A percentile compares a stretch with the other conserved stretches of the same genome.
Evolutionary conservation across 805 yeast genomes (phyloP).

Genomic region (Phaffomyces antillensis): DNA sequence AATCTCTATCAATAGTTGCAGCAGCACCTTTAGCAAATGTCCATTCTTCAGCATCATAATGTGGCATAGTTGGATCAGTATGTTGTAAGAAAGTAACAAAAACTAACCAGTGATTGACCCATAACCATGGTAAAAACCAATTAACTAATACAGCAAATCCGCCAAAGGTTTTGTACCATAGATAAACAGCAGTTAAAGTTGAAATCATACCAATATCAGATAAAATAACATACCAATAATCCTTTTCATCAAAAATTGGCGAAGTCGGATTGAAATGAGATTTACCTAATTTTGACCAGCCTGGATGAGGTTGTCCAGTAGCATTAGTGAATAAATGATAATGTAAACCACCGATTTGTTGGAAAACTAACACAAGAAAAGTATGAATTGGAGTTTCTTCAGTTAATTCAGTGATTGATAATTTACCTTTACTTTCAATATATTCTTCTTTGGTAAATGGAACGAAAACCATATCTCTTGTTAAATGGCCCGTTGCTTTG

Average conservation of each 20-base stretch:
- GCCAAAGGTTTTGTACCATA: slow-evolving; percentile 44
- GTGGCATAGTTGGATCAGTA: slow-evolving; percentile 54
- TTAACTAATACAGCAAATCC: slow-evolving; percentile 42
- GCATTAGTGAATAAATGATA: slow-evolving; percentile 44
- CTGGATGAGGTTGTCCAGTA: slow-evolving; percentile 47
- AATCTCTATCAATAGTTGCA: slow-evolving; percentile 56
- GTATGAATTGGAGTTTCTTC: slow-evolving; percentile 51
- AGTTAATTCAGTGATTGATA: slow-evolving; percentile 36
- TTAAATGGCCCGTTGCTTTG: slow-evolving; percentile 55
- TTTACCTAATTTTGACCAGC: slow-evolving; percentile 33
- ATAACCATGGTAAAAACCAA: slow-evolving; percentile 53
- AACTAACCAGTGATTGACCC: slow-evolving; percentile 61
- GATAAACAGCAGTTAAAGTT: slow-evolving; percentile 39
- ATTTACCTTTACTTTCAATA: slow-evolving; percentile 27
- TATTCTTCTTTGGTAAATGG: slow-evolving; percentile 47
- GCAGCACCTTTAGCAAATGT: slow-evolving; percentile 63
- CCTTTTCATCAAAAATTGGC: slow-evolving; percentile 46
- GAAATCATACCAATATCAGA: slow-evolving; percentile 49
- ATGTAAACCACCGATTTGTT: slow-evolving; percentile 52
- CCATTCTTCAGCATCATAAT: slow-evolving; percentile 50
- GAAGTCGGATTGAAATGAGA: slow-evolving; percentile 51
- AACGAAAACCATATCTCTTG: slow-evolving; percentile 53
- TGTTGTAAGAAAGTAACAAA: slow-evolving; percentile 58
- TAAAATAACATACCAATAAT: slow-evolving; percentile 47
- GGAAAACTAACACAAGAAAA: slow-evolving; percentile 36